These are phyloP conservation scores for Alternaria angustiovoidea DNA, from an alignment of 2,329 filamentous ascomycete genomes.

Conservation along the genomic window DNA sequence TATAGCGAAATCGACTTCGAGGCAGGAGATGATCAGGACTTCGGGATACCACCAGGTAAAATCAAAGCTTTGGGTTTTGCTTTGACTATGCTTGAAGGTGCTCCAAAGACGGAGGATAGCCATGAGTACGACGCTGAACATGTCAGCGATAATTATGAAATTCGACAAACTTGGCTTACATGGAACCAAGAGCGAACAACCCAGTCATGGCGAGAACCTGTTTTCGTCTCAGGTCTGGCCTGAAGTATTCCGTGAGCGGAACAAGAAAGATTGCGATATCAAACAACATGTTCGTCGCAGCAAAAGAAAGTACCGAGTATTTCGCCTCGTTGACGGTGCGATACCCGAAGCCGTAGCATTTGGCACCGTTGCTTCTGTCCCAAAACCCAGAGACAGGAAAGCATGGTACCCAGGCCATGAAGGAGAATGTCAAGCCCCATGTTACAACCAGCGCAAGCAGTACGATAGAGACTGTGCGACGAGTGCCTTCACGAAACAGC, in stretches of 20 bases:
- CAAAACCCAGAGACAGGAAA: conserved; percentile 35
- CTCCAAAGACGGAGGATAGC: conserved; percentile 41
- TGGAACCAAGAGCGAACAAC: conserved; percentile 36
- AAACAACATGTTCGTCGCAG: conserved; percentile 42
- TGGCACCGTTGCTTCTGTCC: conserved; percentile 24
- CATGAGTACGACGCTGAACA: conserved; percentile 38
- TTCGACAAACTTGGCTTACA: conserved; percentile 21
- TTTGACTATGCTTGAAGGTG: conserved; percentile 27
- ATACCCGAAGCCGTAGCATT: conserved; percentile 40
- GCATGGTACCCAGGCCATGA: conserved; percentile 44
- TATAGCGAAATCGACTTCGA: conserved; percentile 49
- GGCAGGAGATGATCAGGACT: conserved; percentile 39
- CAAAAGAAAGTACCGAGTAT: conserved; percentile 30
- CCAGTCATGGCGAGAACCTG: conserved; percentile 39
- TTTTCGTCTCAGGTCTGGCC: conserved; percentile 29
- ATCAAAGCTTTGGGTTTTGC: conserved; percentile 28
- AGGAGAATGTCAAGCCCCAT: conserved; percentile 41
- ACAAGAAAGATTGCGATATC: conserved; percentile 40
- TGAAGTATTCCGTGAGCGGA: conserved; percentile 39
- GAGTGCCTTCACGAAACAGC: conserved; percentile 34
- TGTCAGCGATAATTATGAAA: conserved; percentile 4
- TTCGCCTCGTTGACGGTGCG: conserved; percentile 23
- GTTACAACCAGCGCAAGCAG: conserved; percentile 25
- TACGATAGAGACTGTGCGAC: conserved; percentile 24
- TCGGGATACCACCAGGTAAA: conserved; percentile 45